Evolutionary conservation across 768 basidiomycete species (phyloP).

Genomic region (Hydnomerulius pinastri): DNA sequence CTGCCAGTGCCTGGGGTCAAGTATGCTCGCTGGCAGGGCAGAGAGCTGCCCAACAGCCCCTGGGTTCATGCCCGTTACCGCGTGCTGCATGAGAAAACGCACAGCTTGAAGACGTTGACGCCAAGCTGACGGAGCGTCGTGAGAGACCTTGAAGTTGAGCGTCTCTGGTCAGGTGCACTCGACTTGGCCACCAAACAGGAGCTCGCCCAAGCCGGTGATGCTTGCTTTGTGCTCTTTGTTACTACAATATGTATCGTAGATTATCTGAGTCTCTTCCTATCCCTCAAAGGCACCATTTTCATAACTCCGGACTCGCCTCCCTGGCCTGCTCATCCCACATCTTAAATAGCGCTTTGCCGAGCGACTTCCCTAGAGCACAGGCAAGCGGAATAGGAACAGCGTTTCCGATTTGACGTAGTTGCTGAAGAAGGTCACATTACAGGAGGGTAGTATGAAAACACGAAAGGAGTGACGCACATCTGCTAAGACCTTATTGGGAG

Average conservation of each 20-base stretch:
- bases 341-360: conserved; percentile 46
- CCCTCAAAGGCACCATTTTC: conserved; percentile 1
- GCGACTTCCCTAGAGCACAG: conserved; percentile 53
- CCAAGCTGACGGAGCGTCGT: too few species aligned
- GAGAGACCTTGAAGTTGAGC: too few species aligned
- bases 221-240: too few species aligned
- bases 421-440: conserved; percentile 40
- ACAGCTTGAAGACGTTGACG: too few species aligned
- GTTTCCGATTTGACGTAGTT: conserved; percentile 78
- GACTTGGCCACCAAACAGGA: too few species aligned
- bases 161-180: too few species aligned
- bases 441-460: not conserved
- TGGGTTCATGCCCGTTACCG: too few species aligned
- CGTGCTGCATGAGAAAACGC: too few species aligned
- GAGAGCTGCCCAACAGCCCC: too few species aligned
- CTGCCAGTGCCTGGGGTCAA: too few species aligned
- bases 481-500: conserved; percentile 35
- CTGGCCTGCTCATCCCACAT: conserved; percentile 46
- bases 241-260: not conserved
- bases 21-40: too few species aligned
- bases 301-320: conserved; percentile 47
- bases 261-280: not conserved
- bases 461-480: conserved; percentile 48
- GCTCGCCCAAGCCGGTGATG: too few species aligned
- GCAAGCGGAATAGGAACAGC: conserved; percentile 76